Evolutionary conservation across 169 alveolate genomes (phyloP), one percentile per base, ranked within the genome.

Genomic region (Plasmodium inui): DNA sequence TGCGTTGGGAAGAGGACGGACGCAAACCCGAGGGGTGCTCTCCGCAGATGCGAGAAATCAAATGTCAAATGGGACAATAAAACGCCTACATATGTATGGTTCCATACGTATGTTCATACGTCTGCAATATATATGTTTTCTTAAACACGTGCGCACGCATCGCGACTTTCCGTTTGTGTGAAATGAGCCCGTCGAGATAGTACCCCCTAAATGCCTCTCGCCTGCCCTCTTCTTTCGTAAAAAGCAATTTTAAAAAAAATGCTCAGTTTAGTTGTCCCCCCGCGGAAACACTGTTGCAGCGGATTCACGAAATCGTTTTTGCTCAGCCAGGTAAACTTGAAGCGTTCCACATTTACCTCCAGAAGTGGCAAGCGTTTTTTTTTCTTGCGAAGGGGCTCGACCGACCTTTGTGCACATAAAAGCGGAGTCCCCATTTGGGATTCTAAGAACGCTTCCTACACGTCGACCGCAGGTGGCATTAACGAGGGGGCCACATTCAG

Each of bases 201-300:
- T 67, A 67, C 30, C 37, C 37, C 76, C 76, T 26, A 67, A 67
- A 19, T 28, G n/a, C 39, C 37, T 1, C 41, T 67, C 14, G 6
- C 39, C 19, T 61, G 8, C 30, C 37, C 39, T 7, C 8, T 41
- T 10, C 10, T 26, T 67, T 67, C 39, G 37, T 46, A 79, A 41
- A 79, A 79, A 12, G 1, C 12, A 41, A 37, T 79, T 79, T 79
- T 14, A 39, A 55, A 30, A 74, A 84, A 84, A 84, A 84, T 84
- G 93, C 55, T 72, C 67, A 73, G 39, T 10, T 84, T 74, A 73
- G 67, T 46, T 74, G 61, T 84, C 41, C 41, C 80, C 32, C 74
- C 74, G 37, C 26, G 26, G 78, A 46, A 72, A 39, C 39, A 84
- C 53, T 44, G 84, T 41, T 72, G 79, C 46, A 84, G 78, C 30